These are phyloP conservation scores for Fusarium secorum DNA, from an alignment of 2,329 filamentous ascomycete species.

Conservation along the genomic window DNA sequence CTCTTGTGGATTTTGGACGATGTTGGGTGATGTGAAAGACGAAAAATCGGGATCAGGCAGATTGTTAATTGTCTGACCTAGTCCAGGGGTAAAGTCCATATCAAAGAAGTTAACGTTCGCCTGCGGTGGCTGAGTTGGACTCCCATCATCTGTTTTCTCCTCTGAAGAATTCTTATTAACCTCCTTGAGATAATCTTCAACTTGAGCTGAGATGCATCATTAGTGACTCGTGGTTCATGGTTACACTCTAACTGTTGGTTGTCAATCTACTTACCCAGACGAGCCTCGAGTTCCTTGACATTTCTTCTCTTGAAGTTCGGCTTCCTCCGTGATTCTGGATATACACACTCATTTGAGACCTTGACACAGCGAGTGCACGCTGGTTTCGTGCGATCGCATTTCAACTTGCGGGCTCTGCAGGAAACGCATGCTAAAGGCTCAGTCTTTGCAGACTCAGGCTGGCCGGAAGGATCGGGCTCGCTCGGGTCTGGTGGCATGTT, in stretches of 20 bases:
- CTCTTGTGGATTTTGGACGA: conserved; percentile 13
- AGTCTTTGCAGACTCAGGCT: conserved; percentile 28
- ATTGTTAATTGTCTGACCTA: not conserved
- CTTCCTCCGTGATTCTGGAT: conserved; percentile 89
- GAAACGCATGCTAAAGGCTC: conserved; percentile 79
- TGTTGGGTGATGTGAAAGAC: conserved; percentile 23
- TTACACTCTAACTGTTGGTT: conserved; percentile 26
- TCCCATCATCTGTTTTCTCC: conserved; percentile 40
- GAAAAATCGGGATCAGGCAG: conserved; percentile 17
- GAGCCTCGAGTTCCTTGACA: conserved; percentile 87
- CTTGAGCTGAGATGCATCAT: conserved; percentile 66
- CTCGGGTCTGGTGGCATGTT: conserved; percentile 36
- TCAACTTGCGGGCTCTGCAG: conserved; percentile 84
- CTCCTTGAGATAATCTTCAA: conserved; percentile 79
- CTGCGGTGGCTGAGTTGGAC: conserved; percentile 27
- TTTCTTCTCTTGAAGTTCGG: conserved; percentile 88
- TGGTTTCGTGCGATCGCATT: conserved; percentile 83
- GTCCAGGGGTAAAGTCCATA: conserved; percentile 9
- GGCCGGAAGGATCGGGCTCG: conserved; percentile 34
- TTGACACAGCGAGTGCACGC: conserved; percentile 82
- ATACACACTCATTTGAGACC: conserved; percentile 79
- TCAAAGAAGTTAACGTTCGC: conserved; percentile 14
- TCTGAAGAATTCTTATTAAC: conserved; percentile 55
- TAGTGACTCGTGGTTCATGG: conserved; percentile 5
- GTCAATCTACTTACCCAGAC: conserved; percentile 77